Evolutionary conservation across 2,329 filamentous ascomycete species (phyloP).

Genomic region (Apiospora phragmitis): DNA sequence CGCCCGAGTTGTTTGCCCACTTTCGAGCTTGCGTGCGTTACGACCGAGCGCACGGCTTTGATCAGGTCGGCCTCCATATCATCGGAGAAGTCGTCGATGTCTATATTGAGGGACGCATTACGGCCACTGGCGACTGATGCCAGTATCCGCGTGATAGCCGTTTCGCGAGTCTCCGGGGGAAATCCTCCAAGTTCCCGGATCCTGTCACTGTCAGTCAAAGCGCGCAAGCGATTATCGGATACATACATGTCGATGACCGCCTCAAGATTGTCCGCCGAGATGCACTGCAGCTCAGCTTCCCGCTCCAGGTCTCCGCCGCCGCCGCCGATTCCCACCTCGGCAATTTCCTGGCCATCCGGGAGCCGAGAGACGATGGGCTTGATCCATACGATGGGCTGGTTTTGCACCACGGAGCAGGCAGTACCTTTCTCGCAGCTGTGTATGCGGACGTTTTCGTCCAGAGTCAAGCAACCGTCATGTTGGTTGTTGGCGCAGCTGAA

Average conservation of each 20-base stretch:
- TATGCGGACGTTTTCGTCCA: slow-evolving; percentile 61
- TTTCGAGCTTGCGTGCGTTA: slow-evolving; percentile 10
- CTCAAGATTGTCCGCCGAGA: slow-evolving; percentile 54
- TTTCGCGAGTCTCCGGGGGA: slow-evolving; percentile 20
- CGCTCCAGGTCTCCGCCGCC: slow-evolving; percentile 75
- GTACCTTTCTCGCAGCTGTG: slow-evolving; percentile 84
- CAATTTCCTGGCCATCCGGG: slow-evolving; percentile 60
- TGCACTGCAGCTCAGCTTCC: slow-evolving; percentile 63
- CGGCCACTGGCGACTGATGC: slow-evolving; percentile 26
- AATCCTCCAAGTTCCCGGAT: slow-evolving; percentile 21
- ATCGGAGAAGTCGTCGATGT: slow-evolving; percentile 28
- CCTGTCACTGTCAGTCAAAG: slow-evolving; percentile 14
- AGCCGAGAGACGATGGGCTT: slow-evolving; percentile 73
- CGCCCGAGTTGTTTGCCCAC: not conserved
- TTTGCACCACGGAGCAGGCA: slow-evolving; percentile 52
- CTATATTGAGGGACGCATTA: slow-evolving; percentile 35
- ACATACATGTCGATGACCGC: slow-evolving; percentile 44
- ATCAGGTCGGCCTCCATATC: slow-evolving; percentile 29
- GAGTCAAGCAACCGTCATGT: slow-evolving; percentile 72
- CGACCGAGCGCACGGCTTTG: slow-evolving; percentile 25
- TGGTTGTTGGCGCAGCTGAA: slow-evolving; percentile 72
- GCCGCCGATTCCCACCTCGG: slow-evolving; percentile 76
- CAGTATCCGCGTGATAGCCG: slow-evolving; percentile 24
- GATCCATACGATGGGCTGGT: slow-evolving; percentile 67
- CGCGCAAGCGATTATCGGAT: not conserved